These are phyloP conservation scores for Populus trichocarpa DNA, from an alignment of 441 rosid genomes.

Conservation along the genomic window DNA sequence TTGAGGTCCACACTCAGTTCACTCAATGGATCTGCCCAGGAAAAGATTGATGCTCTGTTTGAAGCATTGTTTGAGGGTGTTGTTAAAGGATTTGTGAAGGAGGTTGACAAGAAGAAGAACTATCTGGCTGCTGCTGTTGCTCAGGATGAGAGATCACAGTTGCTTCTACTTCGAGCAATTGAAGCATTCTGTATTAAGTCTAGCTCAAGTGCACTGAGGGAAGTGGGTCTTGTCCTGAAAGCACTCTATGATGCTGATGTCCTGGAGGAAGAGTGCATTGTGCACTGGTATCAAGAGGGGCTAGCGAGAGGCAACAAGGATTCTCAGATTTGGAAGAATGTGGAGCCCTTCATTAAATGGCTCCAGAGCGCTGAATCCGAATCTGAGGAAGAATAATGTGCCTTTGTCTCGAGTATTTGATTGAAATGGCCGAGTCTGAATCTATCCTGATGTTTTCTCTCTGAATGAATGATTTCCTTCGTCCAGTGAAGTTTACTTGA, in stretches of 20 bases:
- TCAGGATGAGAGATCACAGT: slow-evolving; percentile 50
- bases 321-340: slow-evolving; percentile 57
- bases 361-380: slow-evolving; percentile 88
- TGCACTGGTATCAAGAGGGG: slow-evolving; percentile 70
- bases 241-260: slow-evolving; percentile 64
- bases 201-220: slow-evolving; percentile 45
- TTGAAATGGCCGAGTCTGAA: background rate
- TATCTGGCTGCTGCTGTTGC: slow-evolving; percentile 45
- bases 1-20: slow-evolving; percentile 47
- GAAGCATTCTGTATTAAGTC: slow-evolving; percentile 45
- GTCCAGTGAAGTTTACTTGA: no score
- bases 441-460: background rate
- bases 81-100: slow-evolving; percentile 57
- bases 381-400: slow-evolving; percentile 56
- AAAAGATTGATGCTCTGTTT: slow-evolving; percentile 52
- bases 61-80: slow-evolving; percentile 52
- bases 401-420: no score
- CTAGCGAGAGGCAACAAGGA: slow-evolving; percentile 38
- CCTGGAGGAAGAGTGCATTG: slow-evolving; percentile 65
- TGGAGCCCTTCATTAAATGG: slow-evolving; percentile 76
- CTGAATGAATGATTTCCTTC: background rate
- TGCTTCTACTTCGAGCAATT: slow-evolving; percentile 47
- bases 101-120: slow-evolving; percentile 60
- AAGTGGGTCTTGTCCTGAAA: slow-evolving; percentile 66
- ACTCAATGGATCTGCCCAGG: slow-evolving; percentile 47